These are phyloP conservation scores for Tetracladium marchalianum DNA, from an alignment of 495 filamentous ascomycete genomes.

Conservation along the genomic window DNA sequence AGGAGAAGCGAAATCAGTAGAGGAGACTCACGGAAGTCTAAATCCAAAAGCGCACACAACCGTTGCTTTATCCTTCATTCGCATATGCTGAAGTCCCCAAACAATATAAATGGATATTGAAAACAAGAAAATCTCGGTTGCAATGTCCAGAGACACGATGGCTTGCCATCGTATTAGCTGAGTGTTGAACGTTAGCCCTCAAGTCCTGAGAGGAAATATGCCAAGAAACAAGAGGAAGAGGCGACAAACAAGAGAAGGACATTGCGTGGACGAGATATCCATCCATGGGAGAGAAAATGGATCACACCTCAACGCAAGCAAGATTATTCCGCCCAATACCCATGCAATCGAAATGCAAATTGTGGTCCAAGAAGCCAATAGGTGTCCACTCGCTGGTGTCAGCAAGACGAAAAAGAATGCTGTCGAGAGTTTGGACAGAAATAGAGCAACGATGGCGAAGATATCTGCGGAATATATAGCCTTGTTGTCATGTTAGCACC, in stretches of 20 bases:
- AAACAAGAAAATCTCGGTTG: constrained; percentile 5
- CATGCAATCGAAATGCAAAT: neutral
- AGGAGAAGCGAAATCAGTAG: neutral
- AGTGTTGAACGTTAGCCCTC: neutral
- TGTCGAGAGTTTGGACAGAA: constrained; percentile 2
- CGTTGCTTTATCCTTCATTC: constrained; percentile 3
- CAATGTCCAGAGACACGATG: constrained; percentile 3
- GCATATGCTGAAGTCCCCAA: constrained; percentile 8
- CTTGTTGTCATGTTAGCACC: neutral
- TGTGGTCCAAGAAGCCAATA: constrained; percentile 3
- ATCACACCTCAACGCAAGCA: neutral
- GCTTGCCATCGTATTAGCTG: constrained; percentile 5
- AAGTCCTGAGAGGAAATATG: neutral
- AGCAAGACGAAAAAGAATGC: constrained; percentile 7
- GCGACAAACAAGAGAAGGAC: neutral
- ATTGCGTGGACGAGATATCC: neutral
- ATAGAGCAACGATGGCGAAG: constrained; percentile 1
- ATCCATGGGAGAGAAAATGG: neutral
- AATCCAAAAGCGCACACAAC: constrained; percentile 7
- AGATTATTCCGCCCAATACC: constrained; percentile 1
- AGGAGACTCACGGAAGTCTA: constrained; percentile 7
- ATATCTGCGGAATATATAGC: constrained; percentile 4
- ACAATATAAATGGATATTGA: constrained; percentile 6
- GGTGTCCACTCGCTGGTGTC: constrained; percentile 3
- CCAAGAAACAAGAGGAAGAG: neutral